Evolutionary conservation across 768 basidiomycete genomes (phyloP).

Genomic region (Amyloporia xantha): DNA sequence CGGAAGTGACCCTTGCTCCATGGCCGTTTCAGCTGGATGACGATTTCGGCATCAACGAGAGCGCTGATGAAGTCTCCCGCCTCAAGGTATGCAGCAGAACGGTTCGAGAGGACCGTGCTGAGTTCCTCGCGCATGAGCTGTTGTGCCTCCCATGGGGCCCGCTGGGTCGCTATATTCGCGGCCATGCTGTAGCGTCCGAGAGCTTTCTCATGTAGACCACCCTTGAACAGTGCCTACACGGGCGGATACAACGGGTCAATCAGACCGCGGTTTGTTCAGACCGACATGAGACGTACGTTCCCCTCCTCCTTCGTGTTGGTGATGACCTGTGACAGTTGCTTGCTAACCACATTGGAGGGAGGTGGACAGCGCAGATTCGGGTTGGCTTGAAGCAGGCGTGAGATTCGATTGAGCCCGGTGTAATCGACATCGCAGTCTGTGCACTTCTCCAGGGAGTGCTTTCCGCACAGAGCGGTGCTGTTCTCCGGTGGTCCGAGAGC

Average conservation of each 20-base stretch:
- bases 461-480: slow-evolving; percentile 51
- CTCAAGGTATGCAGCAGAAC: slow-evolving; percentile 82
- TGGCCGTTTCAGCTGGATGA: slow-evolving; percentile 73
- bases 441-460: slow-evolving; percentile 72
- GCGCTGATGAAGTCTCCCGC: slow-evolving; percentile 70
- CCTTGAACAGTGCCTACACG: slow-evolving; percentile 69
- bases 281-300: slow-evolving; percentile 56
- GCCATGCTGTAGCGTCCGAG: slow-evolving; percentile 77
- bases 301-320: slow-evolving; percentile 87
- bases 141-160: slow-evolving; percentile 88
- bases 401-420: slow-evolving; percentile 65
- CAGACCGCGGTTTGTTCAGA: slow-evolving; percentile 28
- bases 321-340: slow-evolving; percentile 69
- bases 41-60: slow-evolving; percentile 85
- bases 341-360: slow-evolving; percentile 68
- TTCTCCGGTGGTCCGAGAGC: slow-evolving; percentile 47
- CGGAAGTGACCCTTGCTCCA: slow-evolving; percentile 98
- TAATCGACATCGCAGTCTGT: slow-evolving; percentile 70
- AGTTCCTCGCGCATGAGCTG: slow-evolving; percentile 84
- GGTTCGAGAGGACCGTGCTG: slow-evolving; percentile 83
- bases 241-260: slow-evolving; percentile 11
- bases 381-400: slow-evolving; percentile 61
- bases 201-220: slow-evolving; percentile 60
- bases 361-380: slow-evolving; percentile 74
- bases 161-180: slow-evolving; percentile 65